Evolutionary conservation across 2,329 filamentous ascomycete genomes (phyloP).

Genomic region (Balansia obtecta): DNA sequence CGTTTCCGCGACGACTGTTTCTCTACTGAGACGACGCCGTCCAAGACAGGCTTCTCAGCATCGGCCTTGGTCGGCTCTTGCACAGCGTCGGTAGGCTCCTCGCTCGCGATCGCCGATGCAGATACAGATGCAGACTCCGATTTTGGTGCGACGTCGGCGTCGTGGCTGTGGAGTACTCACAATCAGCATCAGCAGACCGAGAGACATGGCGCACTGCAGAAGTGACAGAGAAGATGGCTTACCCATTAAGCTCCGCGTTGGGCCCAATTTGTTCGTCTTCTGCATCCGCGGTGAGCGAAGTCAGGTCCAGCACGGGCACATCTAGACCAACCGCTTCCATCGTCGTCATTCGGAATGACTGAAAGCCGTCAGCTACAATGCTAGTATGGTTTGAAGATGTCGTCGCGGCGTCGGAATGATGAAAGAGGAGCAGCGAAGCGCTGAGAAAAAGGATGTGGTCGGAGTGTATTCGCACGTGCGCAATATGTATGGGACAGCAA

Average conservation of each 20-base stretch:
- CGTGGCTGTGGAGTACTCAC: background rate
- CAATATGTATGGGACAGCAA: background rate
- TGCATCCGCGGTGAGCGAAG: constrained; percentile 24
- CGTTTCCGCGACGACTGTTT: constrained; percentile 3
- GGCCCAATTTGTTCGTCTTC: constrained; percentile 19
- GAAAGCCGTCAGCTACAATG: background rate
- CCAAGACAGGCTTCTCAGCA: constrained; percentile 8
- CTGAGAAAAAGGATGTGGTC: too few relatives aligned
- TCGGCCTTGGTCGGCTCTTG: constrained; percentile 3
- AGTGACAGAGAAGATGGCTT: constrained; percentile 13
- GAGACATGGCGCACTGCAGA: background rate
- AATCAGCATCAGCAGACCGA: constrained; percentile 2
- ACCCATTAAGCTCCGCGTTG: constrained; percentile 26
- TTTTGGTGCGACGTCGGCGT: constrained; percentile 5
- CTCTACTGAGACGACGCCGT: constrained; percentile 8
- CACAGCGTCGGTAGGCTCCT: background rate
- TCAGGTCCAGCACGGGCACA: constrained; percentile 31
- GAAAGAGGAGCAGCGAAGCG: background rate
- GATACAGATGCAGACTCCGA: constrained; percentile 5
- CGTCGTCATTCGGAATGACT: constrained; percentile 28
- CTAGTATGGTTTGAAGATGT: background rate
- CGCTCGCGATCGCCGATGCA: constrained; percentile 2
- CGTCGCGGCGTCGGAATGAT: background rate
- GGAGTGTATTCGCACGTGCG: background rate
- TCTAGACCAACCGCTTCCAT: constrained; percentile 39